phyloP scores from a whole-genome alignment of 768 basidiomycete species.

The Calvatia gigantea region DNA sequence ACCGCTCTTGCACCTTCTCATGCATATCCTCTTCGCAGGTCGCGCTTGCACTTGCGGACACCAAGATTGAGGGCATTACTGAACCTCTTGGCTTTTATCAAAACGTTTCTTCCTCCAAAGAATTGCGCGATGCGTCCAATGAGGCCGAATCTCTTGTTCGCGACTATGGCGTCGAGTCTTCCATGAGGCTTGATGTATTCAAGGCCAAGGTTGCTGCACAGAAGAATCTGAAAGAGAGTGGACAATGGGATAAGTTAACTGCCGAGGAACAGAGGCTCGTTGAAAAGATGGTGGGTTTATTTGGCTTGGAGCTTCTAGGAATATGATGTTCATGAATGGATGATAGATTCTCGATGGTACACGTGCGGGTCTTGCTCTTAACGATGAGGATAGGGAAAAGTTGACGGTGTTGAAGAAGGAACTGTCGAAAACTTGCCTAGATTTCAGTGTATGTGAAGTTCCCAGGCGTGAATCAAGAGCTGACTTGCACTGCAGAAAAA shows the following conservation, averaged over 20 bases:
- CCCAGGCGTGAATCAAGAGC: neutral
- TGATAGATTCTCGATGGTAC: constrained; percentile 67
- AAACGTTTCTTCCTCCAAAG: constrained; percentile 72
- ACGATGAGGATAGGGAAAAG: constrained; percentile 55
- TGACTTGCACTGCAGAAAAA: constrained; percentile 56
- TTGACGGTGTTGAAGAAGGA: constrained; percentile 70
- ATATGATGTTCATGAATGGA: too few species aligned
- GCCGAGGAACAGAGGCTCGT: constrained; percentile 74
- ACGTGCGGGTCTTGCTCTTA: constrained; percentile 72
- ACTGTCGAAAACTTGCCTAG: constrained; percentile 69
- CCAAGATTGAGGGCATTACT: constrained; percentile 41
- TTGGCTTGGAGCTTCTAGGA: too few species aligned
- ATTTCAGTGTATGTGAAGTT: constrained; percentile 60
- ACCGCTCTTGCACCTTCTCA: neutral
- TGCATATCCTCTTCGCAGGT: constrained; percentile 33
- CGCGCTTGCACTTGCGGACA: constrained; percentile 58
- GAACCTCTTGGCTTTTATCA: constrained; percentile 79
- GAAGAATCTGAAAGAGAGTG: constrained; percentile 61
- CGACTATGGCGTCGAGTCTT: constrained; percentile 70
- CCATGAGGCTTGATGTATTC: constrained; percentile 82
- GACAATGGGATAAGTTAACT: constrained; percentile 57
- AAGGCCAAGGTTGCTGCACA: constrained; percentile 67
- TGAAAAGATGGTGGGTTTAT: constrained; percentile 59
- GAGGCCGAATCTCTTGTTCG: constrained; percentile 67
- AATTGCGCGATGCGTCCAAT: constrained; percentile 79